Percentiles rank a stretch among this genome's conserved stretches.
These are phyloP conservation scores for Sapria himalayana DNA, from an alignment of 345 rosid genomes.

Conservation along the genomic window DNA sequence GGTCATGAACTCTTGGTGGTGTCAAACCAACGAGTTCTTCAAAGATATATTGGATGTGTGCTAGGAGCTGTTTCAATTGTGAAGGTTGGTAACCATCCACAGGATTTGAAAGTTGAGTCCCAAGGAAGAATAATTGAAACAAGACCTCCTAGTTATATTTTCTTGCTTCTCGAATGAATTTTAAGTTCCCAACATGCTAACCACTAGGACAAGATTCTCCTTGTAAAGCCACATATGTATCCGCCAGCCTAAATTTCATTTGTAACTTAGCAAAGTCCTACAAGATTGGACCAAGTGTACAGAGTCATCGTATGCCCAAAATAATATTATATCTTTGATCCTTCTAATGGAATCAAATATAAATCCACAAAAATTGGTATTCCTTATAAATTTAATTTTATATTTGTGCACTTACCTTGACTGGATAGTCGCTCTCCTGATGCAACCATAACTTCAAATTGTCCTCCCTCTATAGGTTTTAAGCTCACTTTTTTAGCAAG, in stretches of 20 bases:
- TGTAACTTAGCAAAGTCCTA: neutral
- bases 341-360: neutral
- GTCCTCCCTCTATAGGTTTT: neutral
- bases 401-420: neutral
- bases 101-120: neutral
- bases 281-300: neutral
- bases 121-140: neutral
- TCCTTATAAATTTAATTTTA: neutral
- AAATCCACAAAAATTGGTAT: neutral
- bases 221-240: neutral
- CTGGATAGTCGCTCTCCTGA: neutral
- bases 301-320: neutral
- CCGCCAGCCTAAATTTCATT: neutral
- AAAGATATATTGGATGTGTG: neutral
- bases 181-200: too few species aligned
- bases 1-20: neutral
- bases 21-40: neutral
- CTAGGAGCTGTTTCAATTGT: neutral
- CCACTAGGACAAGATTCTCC: neutral
- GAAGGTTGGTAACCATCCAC: neutral
- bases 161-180: neutral
- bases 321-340: neutral
- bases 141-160: neutral
- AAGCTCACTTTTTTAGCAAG: neutral
- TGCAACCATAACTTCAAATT: conserved; percentile 2